phyloP scores from a whole-genome alignment of 2,329 filamentous ascomycete species.

The Claviceps capensis region DNA sequence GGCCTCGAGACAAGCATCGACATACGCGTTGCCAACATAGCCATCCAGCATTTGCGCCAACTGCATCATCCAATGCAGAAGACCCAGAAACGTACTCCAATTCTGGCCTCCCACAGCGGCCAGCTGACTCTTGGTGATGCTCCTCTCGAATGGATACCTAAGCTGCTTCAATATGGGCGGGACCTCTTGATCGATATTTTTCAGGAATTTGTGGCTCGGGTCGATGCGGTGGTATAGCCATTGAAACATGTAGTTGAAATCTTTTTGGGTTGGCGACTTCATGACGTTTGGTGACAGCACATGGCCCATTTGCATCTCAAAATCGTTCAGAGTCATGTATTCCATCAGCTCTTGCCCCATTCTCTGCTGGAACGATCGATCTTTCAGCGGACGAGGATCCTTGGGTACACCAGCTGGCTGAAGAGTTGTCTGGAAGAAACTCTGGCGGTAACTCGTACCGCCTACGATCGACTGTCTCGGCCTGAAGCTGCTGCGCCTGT shows the following conservation, averaged over 20 bases:
- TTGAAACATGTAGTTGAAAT: conserved; percentile 96
- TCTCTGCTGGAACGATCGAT: conserved; percentile 63
- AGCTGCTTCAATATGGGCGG: conserved; percentile 85
- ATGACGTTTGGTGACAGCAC: conserved; percentile 80
- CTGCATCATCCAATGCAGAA: conserved; percentile 99
- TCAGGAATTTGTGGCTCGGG: conserved; percentile 82
- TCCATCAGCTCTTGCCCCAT: conserved; percentile 86
- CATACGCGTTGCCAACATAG: conserved; percentile 65
- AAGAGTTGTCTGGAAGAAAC: conserved; percentile 85
- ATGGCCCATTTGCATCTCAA: conserved; percentile 96
- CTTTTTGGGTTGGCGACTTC: conserved; percentile 91
- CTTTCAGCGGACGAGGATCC: conserved; percentile 76
- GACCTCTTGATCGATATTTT: conserved; percentile 90
- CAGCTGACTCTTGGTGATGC: conserved; percentile 92
- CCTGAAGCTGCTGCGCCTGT: conserved; percentile 68
- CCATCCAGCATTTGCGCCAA: conserved; percentile 85
- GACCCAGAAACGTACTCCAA: conserved; percentile 85
- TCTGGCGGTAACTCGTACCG: conserved; percentile 59
- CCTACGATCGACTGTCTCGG: conserved; percentile 53
- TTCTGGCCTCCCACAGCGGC: conserved; percentile 92
- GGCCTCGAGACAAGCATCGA: conserved; percentile 77
- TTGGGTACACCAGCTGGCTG: conserved; percentile 68
- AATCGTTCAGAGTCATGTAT: conserved; percentile 85
- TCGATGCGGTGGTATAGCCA: conserved; percentile 96
- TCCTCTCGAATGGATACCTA: conserved; percentile 87